phyloP scores from a whole-genome alignment of 441 rosid species.

The Metrosideros polymorpha region DNA sequence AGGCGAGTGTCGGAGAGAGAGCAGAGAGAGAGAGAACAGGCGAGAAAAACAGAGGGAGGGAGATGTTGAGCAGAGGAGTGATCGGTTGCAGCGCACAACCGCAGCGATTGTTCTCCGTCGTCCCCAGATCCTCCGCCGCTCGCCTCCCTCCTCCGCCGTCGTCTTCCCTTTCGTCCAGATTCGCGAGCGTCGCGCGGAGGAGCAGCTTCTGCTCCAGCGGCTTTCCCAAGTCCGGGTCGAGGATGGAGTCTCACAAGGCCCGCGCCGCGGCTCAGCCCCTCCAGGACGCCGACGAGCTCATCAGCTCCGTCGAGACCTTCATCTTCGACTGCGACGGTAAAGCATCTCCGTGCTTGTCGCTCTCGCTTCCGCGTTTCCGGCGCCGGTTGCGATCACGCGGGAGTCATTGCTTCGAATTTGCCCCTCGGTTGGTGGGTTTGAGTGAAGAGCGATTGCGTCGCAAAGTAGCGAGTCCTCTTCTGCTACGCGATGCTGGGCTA shows the following conservation, averaged over 20 bases:
- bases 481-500: too few relatives aligned
- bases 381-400: neutral
- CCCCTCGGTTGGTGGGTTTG: neutral
- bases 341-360: neutral
- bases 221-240: neutral
- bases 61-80: slow-evolving; percentile 46
- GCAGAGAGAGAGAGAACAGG: neutral
- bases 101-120: slow-evolving; percentile 7
- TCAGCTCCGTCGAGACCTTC: slow-evolving; percentile 65
- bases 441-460: neutral
- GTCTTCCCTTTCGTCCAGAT: slow-evolving; percentile 1
- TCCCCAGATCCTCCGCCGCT: slow-evolving; percentile 3
- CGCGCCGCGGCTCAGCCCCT: slow-evolving; percentile 46
- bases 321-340: slow-evolving; percentile 70
- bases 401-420: neutral
- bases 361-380: neutral
- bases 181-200: slow-evolving; percentile 13
- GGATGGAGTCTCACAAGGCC: slow-evolving; percentile 25
- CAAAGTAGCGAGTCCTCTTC: neutral
- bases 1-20: neutral
- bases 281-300: slow-evolving; percentile 54
- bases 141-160: slow-evolving; percentile 5
- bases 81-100: slow-evolving; percentile 20
- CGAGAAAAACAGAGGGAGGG: neutral
- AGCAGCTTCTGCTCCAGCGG: neutral